A percentile compares a stretch with the other conserved stretches of the same genome.
Evolutionary conservation across 257 asterid genomes (phyloP).

Genomic region (Nicotiana noctiflora): DNA sequence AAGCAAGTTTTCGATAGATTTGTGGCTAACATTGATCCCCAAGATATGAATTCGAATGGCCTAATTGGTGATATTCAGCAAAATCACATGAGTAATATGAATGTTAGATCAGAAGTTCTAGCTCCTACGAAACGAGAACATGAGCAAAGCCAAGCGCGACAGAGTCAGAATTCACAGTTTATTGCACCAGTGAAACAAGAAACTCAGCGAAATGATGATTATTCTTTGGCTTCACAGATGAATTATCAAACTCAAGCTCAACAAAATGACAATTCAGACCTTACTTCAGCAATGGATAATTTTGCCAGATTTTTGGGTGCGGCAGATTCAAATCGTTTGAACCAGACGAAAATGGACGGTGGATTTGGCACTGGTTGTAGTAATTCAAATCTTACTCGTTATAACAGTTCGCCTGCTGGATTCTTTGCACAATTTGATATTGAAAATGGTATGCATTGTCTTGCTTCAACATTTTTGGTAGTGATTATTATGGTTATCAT

Average conservation of each 20-base stretch:
- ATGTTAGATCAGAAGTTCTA: conserved; percentile 2
- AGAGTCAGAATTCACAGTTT: conserved; percentile 17
- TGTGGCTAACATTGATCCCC: conserved; percentile 16
- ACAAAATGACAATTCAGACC: conserved; percentile 1
- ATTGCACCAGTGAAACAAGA: conserved; percentile 8
- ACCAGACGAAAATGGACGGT: conserved; percentile 32
- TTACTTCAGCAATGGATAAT: conserved; percentile 19
- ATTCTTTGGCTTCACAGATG: conserved; percentile 6
- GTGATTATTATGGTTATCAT: neutral
- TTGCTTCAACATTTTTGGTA: neutral
- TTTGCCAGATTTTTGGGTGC: conserved; percentile 21
- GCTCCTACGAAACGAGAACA: conserved; percentile 28
- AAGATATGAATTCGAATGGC: conserved; percentile 3
- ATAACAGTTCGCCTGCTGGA: conserved; percentile 85
- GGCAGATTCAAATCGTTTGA: conserved; percentile 11
- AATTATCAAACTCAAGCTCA: conserved; percentile 10
- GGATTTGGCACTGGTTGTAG: conserved; percentile 14
- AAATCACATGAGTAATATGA: neutral
- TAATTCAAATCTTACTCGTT: conserved; percentile 55
- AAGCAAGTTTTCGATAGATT: conserved; percentile 36
- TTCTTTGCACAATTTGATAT: conserved; percentile 43
- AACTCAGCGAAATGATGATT: neutral
- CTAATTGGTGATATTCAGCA: neutral
- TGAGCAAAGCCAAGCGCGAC: conserved; percentile 15
- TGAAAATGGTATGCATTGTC: conserved; percentile 39